Percentiles rank a stretch among this genome's conserved stretches.
phyloP scores from a whole-genome alignment of 306 rosid genomes.

The Castanospermum australe region DNA sequence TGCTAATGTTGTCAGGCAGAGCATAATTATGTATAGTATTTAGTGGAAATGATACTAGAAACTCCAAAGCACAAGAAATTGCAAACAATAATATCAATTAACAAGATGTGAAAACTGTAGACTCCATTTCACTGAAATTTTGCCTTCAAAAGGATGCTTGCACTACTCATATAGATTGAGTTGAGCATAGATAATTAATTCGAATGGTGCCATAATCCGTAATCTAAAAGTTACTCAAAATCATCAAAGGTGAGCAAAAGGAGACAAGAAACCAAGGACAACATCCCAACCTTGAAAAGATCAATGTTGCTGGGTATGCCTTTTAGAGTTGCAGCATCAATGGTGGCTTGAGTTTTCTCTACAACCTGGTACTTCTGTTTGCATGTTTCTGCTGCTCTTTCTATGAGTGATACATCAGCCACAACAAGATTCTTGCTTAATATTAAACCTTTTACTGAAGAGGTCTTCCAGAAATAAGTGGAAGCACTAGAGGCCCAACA shows the following conservation, averaged over 20 bases:
- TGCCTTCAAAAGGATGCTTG: not conserved
- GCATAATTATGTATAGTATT: not conserved
- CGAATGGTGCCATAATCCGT: not conserved
- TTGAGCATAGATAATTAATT: not conserved
- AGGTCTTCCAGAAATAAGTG: conserved; percentile 74
- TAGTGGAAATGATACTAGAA: conserved; percentile 2
- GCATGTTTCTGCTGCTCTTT: conserved; percentile 75
- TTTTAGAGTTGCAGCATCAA: conserved; percentile 87
- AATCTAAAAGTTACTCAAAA: conserved; percentile 5
- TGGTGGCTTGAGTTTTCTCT: conserved; percentile 92
- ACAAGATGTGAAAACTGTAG: not conserved
- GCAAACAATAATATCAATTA: not conserved
- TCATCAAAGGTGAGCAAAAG: not conserved
- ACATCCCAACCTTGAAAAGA: conserved; percentile 77
- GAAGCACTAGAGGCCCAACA: conserved; percentile 78
- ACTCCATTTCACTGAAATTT: not conserved
- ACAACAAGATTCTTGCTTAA: conserved; percentile 86
- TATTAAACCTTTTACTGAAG: conserved; percentile 64
- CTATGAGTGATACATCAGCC: conserved; percentile 67
- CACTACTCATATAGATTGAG: not conserved
- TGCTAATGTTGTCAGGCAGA: not conserved
- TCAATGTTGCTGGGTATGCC: conserved; percentile 98
- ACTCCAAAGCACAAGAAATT: not conserved
- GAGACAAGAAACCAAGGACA: conserved; percentile 27
- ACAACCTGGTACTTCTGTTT: conserved; percentile 53